Conservation (phyloP, 306 rosid species). For the Styphnolobium japonicum region DNA sequence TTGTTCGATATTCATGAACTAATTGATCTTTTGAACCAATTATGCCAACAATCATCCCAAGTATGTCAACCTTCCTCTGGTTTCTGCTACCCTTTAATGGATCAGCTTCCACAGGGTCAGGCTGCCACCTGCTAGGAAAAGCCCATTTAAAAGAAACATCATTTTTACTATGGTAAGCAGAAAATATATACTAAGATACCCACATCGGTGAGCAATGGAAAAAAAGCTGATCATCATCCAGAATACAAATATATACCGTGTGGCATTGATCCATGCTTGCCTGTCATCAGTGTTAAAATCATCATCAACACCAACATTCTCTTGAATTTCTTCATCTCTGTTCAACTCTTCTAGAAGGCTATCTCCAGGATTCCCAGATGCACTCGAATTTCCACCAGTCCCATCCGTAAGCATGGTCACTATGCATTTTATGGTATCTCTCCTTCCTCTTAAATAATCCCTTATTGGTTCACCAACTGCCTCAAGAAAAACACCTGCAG, state of each 20-base stretch:
- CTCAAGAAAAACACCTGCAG: conserved; percentile 96
- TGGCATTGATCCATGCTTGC: conserved; percentile 90
- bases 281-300: conserved; percentile 88
- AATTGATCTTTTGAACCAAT: conserved; percentile 96
- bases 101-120: conserved; percentile 98
- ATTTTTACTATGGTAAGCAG: not conserved
- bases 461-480: conserved; percentile 97
- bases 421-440: conserved; percentile 95
- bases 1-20: conserved; percentile 91
- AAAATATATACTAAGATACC: not conserved
- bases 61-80: conserved; percentile 91
- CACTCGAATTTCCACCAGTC: conserved; percentile 73
- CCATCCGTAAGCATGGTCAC: conserved; percentile 98
- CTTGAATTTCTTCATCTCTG: conserved; percentile 90
- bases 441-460: conserved; percentile 94
- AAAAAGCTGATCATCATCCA: not conserved
- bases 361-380: conserved; percentile 88
- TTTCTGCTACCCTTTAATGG: conserved; percentile 87
- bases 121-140: conserved; percentile 83
- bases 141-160: conserved; percentile 18
- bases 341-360: conserved; percentile 98
- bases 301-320: conserved; percentile 68
- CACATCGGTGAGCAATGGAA: not conserved
- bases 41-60: conserved; percentile 95
- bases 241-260: conserved; percentile 45